phyloP scores from a whole-genome alignment of 2,329 filamentous ascomycete species.

The Bipolaris bicolor region DNA sequence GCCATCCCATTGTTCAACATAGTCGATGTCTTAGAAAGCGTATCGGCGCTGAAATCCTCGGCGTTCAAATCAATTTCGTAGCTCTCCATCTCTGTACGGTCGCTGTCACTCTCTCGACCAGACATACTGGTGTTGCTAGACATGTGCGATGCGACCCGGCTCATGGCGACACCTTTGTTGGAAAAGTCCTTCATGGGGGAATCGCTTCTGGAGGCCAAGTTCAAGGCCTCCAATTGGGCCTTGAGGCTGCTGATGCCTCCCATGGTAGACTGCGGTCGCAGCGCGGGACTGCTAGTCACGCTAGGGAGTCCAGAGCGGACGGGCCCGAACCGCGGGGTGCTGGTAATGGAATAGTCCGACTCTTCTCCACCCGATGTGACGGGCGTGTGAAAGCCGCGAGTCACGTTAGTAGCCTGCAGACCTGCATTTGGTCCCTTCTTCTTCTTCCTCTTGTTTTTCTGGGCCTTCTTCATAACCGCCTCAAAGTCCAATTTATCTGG shows the following conservation, averaged over 20 bases:
- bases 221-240: constrained; percentile 79
- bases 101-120: constrained; percentile 66
- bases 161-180: constrained; percentile 51
- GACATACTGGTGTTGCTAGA: constrained; percentile 65
- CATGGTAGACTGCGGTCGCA: constrained; percentile 57
- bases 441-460: constrained; percentile 49
- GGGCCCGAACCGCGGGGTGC: constrained; percentile 52
- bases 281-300: constrained; percentile 59
- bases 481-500: constrained; percentile 49
- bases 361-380: constrained; percentile 62
- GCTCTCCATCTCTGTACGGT: constrained; percentile 75
- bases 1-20: constrained; percentile 56
- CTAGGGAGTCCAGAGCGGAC: constrained; percentile 54
- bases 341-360: constrained; percentile 55
- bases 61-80: constrained; percentile 87
- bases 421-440: constrained; percentile 40
- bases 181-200: constrained; percentile 61
- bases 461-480: constrained; percentile 45
- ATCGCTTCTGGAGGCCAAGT: constrained; percentile 65
- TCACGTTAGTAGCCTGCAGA: constrained; percentile 43
- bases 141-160: constrained; percentile 44
- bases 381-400: constrained; percentile 59
- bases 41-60: constrained; percentile 77
- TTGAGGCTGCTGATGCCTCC: constrained; percentile 85
- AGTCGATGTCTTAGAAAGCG: constrained; percentile 46